Evolutionary conservation across 345 rosid genomes (phyloP).

Genomic region (Ailanthus altissimus): DNA sequence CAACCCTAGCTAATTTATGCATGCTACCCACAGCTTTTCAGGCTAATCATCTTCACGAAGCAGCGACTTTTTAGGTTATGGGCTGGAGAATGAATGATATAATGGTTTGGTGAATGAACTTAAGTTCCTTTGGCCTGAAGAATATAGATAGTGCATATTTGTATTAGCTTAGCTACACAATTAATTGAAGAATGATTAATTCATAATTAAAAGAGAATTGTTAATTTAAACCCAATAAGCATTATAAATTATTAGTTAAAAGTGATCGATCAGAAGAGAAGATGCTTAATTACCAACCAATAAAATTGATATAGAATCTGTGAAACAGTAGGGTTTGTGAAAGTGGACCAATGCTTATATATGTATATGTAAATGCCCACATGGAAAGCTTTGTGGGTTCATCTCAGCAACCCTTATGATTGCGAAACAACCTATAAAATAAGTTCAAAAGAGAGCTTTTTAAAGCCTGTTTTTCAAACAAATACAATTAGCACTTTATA

Average conservation of each 20-base stretch:
- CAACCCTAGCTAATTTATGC: no score
- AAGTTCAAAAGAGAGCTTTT: slow-evolving; percentile 55
- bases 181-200: no score
- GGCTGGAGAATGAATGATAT: no score
- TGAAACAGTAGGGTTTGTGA: background rate
- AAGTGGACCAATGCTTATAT: background rate
- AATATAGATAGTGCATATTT: background rate
- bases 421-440: slow-evolving; percentile 28
- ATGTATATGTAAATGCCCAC: background rate
- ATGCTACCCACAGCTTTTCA: no score
- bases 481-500: slow-evolving; percentile 31
- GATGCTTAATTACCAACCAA: background rate
- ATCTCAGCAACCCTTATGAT: slow-evolving; percentile 30
- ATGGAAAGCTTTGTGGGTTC: slow-evolving; percentile 27
- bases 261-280: background rate
- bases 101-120: background rate
- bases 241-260: background rate
- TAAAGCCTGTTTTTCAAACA: slow-evolving; percentile 7
- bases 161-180: no score
- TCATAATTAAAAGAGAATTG: no score
- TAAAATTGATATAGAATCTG: background rate
- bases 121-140: background rate
- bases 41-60: no score
- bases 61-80: no score
- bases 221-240: background rate